Percentiles rank a stretch among this genome's conserved stretches.
These are phyloP conservation scores for Candida patagonica DNA, from an alignment of 805 yeast genomes.

Conservation along the genomic window DNA sequence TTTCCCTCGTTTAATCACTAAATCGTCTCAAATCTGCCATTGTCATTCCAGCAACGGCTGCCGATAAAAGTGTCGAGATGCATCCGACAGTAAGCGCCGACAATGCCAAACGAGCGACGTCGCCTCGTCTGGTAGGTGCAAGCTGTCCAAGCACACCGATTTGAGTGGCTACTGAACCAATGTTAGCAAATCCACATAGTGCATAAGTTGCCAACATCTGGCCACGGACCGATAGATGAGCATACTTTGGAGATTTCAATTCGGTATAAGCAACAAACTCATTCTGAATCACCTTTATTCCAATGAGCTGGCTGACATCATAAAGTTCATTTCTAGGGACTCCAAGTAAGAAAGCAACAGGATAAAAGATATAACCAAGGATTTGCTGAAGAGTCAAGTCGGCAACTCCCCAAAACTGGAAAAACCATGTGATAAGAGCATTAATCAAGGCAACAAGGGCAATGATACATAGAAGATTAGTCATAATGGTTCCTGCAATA, in stretches of 20 bases:
- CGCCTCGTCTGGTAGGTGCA: constrained; percentile 42
- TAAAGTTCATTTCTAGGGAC: constrained; percentile 45
- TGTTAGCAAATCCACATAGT: constrained; percentile 53
- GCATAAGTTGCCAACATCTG: constrained; percentile 51
- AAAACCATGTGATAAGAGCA: constrained; percentile 51
- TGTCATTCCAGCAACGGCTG: constrained; percentile 57
- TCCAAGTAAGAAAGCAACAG: constrained; percentile 51
- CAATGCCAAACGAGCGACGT: constrained; percentile 37
- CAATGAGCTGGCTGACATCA: constrained; percentile 42
- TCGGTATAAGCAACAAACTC: constrained; percentile 47
- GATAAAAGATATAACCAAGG: constrained; percentile 49
- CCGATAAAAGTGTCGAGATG: constrained; percentile 44
- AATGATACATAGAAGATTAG: constrained; percentile 54
- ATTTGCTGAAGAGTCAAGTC: constrained; percentile 45
- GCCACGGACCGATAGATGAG: constrained; percentile 40
- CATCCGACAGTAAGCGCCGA: constrained; percentile 46
- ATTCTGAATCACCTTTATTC: constrained; percentile 50
- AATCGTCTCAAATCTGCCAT: constrained; percentile 21
- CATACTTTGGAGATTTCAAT: constrained; percentile 34
- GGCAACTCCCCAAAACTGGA: constrained; percentile 51
- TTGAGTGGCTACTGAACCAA: constrained; percentile 54
- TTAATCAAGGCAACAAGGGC: constrained; percentile 48
- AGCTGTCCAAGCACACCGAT: constrained; percentile 50
- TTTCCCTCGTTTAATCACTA: no score
- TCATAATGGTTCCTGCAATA: constrained; percentile 48